A percentile compares a stretch with the other conserved stretches of the same genome.
These are phyloP conservation scores for Collybia nuda DNA, from an alignment of 768 basidiomycete genomes.

Conservation along the genomic window DNA sequence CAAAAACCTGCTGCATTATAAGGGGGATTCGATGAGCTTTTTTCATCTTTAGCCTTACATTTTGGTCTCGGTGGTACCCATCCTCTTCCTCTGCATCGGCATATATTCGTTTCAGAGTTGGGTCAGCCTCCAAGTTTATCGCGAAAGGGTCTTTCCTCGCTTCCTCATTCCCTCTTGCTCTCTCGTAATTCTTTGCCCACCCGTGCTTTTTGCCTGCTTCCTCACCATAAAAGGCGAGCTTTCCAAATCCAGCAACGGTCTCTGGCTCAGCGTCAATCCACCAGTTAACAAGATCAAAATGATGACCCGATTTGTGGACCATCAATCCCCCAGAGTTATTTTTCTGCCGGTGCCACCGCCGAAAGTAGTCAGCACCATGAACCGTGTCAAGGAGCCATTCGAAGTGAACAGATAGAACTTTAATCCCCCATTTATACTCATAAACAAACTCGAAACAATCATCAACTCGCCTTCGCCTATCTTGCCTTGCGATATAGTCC, in stretches of 20 bases:
- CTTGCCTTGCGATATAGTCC: conserved; percentile 41
- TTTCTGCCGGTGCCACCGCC: conserved; percentile 50
- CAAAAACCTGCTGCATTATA: conserved; percentile 30
- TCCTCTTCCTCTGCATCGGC: conserved; percentile 46
- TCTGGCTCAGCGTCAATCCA: conserved; percentile 48
- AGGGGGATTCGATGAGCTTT: neutral
- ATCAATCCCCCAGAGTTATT: conserved; percentile 42
- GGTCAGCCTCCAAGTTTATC: conserved; percentile 43
- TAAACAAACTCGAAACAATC: no score
- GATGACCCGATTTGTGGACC: conserved; percentile 45
- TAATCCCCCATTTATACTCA: no score
- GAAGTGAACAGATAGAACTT: conserved; percentile 49
- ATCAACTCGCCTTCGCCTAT: conserved; percentile 37
- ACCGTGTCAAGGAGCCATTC: conserved; percentile 55
- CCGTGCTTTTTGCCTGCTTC: conserved; percentile 44
- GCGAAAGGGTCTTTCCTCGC: conserved; percentile 50
- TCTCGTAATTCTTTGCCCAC: conserved; percentile 45
- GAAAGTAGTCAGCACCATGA: conserved; percentile 52
- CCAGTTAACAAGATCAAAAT: conserved; percentile 57
- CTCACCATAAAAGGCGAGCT: conserved; percentile 46
- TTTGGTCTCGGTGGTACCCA: conserved; percentile 50
- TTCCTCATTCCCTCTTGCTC: conserved; percentile 38
- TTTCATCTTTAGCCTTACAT: conserved; percentile 24
- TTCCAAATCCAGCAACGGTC: conserved; percentile 46
- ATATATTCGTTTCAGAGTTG: conserved; percentile 42